Evolutionary conservation across 2,329 filamentous ascomycete genomes (phyloP).

Genomic region (Pseudomassariella vexata): DNA sequence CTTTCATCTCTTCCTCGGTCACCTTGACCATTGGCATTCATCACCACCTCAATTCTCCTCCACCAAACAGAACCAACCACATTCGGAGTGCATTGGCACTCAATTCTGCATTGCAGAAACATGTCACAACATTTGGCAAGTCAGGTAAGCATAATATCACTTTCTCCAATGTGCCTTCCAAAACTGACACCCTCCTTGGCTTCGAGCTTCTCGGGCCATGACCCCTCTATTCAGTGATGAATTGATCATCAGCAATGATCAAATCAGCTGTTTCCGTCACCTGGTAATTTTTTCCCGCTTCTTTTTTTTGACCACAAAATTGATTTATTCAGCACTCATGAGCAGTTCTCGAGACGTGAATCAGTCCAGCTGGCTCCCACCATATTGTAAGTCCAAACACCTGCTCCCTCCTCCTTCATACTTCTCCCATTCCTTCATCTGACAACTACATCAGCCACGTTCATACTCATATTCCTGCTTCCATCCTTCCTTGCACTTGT

Average conservation of each 20-base stretch:
- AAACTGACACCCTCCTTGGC: no score
- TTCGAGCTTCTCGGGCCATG: no score
- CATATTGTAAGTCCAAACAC: background rate
- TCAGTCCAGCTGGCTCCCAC: conserved; percentile 1
- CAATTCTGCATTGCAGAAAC: background rate
- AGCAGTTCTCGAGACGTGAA: no score
- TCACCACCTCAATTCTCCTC: background rate
- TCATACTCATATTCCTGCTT: background rate
- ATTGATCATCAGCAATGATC: background rate
- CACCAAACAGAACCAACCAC: background rate
- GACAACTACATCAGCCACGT: background rate
- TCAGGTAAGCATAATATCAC: no score
- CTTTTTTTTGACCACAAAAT: no score
- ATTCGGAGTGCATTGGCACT: background rate
- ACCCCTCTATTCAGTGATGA: no score
- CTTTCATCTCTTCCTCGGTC: no score
- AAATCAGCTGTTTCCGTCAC: no score
- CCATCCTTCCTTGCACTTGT: background rate
- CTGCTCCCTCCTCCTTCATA: background rate
- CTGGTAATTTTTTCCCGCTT: no score
- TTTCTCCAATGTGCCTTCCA: no score
- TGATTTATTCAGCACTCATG: no score
- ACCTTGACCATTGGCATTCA: background rate
- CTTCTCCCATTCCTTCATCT: background rate
- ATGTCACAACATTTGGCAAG: no score